Percentiles rank a stretch among this genome's conserved stretches.
phyloP scores from a whole-genome alignment of 352 stramenopile species.

The Phytopythium montanum region DNA sequence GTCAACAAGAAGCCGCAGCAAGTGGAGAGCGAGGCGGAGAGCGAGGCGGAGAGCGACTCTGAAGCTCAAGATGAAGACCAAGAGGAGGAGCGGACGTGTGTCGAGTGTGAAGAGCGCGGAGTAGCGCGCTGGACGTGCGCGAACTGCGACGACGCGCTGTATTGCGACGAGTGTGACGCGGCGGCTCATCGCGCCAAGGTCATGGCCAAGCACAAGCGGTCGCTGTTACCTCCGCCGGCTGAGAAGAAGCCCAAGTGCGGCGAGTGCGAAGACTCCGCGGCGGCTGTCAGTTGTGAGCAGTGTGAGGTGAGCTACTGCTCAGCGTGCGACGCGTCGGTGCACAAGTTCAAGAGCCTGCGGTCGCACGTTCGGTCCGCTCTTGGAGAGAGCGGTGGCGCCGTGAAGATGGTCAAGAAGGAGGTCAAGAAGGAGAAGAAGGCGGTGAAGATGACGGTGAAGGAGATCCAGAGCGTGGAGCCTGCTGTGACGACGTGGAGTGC shows the following conservation, averaged over 20 bases:
- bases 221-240: conserved; percentile 8
- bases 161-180: conserved; percentile 59
- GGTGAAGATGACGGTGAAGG: conserved; percentile 14
- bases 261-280: conserved; percentile 28
- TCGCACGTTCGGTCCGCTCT: conserved; percentile 35
- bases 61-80: conserved; percentile 6
- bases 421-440: conserved; percentile 15
- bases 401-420: conserved; percentile 12
- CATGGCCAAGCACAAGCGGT: conserved; percentile 53
- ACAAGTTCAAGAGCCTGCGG: conserved; percentile 71
- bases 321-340: conserved; percentile 52
- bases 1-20: not conserved
- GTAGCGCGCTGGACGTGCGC: conserved; percentile 45
- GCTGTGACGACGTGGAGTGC: conserved; percentile 9
- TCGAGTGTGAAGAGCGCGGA: conserved; percentile 54
- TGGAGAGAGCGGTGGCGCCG: not conserved
- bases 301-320: conserved; percentile 57
- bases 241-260: conserved; percentile 23
- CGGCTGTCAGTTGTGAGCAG: conserved; percentile 45
- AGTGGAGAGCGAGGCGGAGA: conserved; percentile 1
- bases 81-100: conserved; percentile 34
- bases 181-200: conserved; percentile 58
- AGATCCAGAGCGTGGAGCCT: conserved; percentile 18
- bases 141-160: conserved; percentile 55
- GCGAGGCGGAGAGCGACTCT: conserved; percentile 3